Evolutionary conservation across 495 filamentous ascomycete species (phyloP).

Genomic region (Bathelium albidoporum): DNA sequence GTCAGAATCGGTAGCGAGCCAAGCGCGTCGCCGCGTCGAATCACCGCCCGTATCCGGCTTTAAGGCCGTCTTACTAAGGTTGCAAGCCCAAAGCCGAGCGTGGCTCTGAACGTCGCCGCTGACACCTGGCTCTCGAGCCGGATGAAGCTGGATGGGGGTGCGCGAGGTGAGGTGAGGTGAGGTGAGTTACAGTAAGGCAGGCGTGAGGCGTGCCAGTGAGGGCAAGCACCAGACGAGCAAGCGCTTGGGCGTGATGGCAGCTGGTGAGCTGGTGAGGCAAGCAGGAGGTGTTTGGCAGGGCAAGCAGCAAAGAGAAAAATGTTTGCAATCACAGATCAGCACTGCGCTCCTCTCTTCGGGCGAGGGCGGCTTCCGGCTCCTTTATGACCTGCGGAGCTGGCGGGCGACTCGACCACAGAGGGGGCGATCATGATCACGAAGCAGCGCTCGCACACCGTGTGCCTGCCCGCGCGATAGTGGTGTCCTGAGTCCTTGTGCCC

Average conservation of each 20-base stretch:
- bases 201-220: neutral
- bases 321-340: slow-evolving; percentile 1
- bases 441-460: neutral
- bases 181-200: neutral
- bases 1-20: slow-evolving; percentile 4
- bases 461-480: neutral
- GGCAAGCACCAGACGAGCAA: neutral
- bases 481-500: neutral
- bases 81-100: neutral
- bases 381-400: neutral
- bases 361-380: neutral
- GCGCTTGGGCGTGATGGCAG: neutral
- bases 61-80: neutral
- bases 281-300: neutral
- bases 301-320: neutral
- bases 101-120: neutral
- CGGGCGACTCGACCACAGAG: neutral
- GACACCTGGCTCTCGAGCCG: neutral
- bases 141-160: neutral
- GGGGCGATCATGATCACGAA: neutral
- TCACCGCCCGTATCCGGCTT: neutral
- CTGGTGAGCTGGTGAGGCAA: neutral
- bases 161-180: no score
- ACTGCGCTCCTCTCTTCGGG: neutral
- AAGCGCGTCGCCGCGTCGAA: neutral